Evolutionary conservation across 139 green algal species (phyloP).

Genomic region (Chlamydomonas incerta): DNA sequence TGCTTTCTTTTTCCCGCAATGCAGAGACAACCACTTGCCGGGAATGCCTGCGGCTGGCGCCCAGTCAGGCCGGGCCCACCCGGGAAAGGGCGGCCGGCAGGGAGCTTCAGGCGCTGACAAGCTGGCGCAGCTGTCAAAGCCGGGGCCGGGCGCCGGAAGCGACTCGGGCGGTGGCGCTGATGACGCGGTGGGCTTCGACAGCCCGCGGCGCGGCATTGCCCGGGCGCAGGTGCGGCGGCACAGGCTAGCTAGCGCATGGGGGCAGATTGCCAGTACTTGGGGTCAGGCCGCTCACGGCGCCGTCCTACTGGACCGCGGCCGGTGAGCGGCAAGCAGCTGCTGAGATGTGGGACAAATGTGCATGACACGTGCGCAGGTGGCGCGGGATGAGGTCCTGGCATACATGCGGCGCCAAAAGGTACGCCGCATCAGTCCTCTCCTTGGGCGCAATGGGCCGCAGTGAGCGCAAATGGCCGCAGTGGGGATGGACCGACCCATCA

Average conservation of each 20-base stretch:
- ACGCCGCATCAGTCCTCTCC: neutral
- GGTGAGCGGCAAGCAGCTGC: no score
- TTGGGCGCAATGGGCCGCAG: neutral
- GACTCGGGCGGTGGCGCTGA: no score
- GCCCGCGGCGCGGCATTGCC: no score
- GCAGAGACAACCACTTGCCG: conserved; percentile 9
- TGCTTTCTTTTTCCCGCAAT: neutral
- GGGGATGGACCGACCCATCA: no score
- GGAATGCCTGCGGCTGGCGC: neutral
- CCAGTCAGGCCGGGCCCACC: neutral
- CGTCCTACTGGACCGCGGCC: no score
- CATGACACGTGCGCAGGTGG: neutral
- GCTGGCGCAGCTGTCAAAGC: neutral
- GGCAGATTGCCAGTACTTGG: no score
- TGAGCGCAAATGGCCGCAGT: no score
- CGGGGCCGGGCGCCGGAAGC: no score
- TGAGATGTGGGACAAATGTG: no score
- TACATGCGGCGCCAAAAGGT: conserved; percentile 13
- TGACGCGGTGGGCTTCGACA: no score
- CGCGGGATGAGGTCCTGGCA: conserved; percentile 1
- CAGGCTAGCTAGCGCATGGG: neutral
- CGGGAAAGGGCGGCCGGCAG: neutral
- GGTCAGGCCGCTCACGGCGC: no score
- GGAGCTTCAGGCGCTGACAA: neutral
- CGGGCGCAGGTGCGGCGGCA: neutral